Evolutionary conservation across 2,329 filamentous ascomycete species (phyloP), one percentile per base, ranked within the genome.

Genomic region (Xylariaceae sp.): DNA sequence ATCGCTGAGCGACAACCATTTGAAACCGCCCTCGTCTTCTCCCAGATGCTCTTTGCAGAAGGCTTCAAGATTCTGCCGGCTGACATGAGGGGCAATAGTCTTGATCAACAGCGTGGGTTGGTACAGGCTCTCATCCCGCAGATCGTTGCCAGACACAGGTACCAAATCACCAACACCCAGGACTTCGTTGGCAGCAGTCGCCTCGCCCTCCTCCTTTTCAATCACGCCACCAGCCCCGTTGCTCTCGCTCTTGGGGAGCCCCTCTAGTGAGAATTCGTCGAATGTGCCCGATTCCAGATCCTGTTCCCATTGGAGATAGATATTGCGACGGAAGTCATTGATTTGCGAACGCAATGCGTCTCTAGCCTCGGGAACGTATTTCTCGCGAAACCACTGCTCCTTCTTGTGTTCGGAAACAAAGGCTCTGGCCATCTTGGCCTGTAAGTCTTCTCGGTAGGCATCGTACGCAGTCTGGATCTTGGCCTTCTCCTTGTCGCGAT

Each of bases 361-460:
- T 47, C 89, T 81, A 49, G 93, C 84, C 60, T 94, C 90, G 1
- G 90, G 83, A 31, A 95, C 86, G 63, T 99, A 99, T 67, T 90
- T 86, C 72, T 99, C 94, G 62, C 87, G 90, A 74, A 99, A 99
- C 94, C 94, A 99, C 68, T 99, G 93, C 69, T 99, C 94, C 41
- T 86, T 85, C 69, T 96, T 96, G 72, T 99, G 94, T 62, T 91
- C 88, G 45, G 87, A 83, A 40, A 99, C 94, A 68, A 99, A 99
- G 1, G 82, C 78, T 59, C 91, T 86, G 0, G 94, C 92, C 87
- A 96, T 93, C 68, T 85, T 87, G 4, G 80, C 83, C 63, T 87
- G 84, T 2, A 88, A 73, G 34, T 87, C 83, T 64, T 87, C 84
- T 61, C 86, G 86, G 66, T 88, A 88, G 1, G 74, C 59, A 62